These are phyloP conservation scores for Mariannaea elegans DNA, from an alignment of 2,329 filamentous ascomycete species.

Conservation along the genomic window DNA sequence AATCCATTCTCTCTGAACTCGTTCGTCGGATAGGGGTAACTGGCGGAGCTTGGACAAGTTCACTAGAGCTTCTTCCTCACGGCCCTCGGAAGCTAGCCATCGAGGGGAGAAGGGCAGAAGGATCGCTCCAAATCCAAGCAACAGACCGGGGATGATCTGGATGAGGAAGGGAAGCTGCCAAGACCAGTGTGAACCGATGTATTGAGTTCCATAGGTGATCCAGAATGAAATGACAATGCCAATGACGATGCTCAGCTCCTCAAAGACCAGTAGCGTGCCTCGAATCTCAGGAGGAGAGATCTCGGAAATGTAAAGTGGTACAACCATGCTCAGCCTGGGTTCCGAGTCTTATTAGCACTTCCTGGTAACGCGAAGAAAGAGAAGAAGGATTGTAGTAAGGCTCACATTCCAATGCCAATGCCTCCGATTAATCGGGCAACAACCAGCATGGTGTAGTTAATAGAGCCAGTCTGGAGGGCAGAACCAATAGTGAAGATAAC, in stretches of 20 bases:
- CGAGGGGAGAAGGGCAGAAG: slow-evolving; percentile 41
- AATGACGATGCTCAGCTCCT: slow-evolving; percentile 46
- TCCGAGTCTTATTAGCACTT: background rate
- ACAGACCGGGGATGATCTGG: slow-evolving; percentile 40
- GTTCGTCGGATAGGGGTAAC: slow-evolving; percentile 31
- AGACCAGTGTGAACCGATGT: slow-evolving; percentile 37
- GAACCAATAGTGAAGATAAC: slow-evolving; percentile 52
- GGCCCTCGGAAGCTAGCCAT: slow-evolving; percentile 39
- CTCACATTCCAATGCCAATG: slow-evolving; percentile 51
- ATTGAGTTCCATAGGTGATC: slow-evolving; percentile 43
- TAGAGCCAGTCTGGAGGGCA: slow-evolving; percentile 52
- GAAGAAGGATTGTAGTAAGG: background rate
- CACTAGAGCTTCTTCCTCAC: slow-evolving; percentile 35
- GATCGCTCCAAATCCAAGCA: slow-evolving; percentile 36
- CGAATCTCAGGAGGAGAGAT: slow-evolving; percentile 59
- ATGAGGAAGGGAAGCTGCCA: slow-evolving; percentile 44
- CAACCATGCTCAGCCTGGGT: slow-evolving; percentile 43
- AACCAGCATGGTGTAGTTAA: slow-evolving; percentile 53
- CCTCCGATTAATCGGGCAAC: slow-evolving; percentile 53
- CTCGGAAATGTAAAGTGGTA: slow-evolving; percentile 56
- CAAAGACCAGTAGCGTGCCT: slow-evolving; percentile 55
- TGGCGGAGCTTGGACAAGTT: slow-evolving; percentile 35
- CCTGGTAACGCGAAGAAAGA: background rate
- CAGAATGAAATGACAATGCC: slow-evolving; percentile 45
- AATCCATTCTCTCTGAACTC: slow-evolving; percentile 36